Base-by-base conservation (phyloP, 2,329 filamentous ascomycete species). In the Paraphoma sp. region DNA sequence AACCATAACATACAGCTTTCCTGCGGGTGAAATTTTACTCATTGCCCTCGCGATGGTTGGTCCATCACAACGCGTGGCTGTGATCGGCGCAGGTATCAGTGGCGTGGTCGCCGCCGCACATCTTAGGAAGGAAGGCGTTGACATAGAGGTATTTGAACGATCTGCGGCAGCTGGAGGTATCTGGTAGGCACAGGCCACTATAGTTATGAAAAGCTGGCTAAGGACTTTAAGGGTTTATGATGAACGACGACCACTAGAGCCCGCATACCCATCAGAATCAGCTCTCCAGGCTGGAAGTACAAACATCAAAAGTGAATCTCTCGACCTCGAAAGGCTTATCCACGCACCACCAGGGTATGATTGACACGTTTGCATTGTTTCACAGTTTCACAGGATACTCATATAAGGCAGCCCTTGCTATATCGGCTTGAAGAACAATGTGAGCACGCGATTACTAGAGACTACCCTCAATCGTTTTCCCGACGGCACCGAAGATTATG, bases 401-500 rank as follows among this genome's bases (percentile, higher is more conserved):
- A 41, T 62, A 52, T 1, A 45, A 46, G 18, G 8, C 3, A 83
- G 81, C 1, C 82, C 83, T 8, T 84, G 82, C 57, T 86, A 86
- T 59, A 69, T 79, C 14, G 81, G 82, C 8, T 68, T 86, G 7
- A 80, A 74, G 51, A 86, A 85, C 63, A 86, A 86, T 56, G 82
- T 86, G 14, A 77, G 79, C 6, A 84, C 83, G 2, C 76, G 78
- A 4, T 69, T 84, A 54, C 80, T 86, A 66, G 74, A 80, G 43
- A 80, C 81, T 1, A 82, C 77, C 17, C 71, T 84, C 45, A 80
- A 81, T 50, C 59, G 69, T 6, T 91, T 88, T 83, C 86, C 87
- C 0, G 72, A 81, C 6, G 84, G 83, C 0, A 89, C 86, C 0
- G 81, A 82, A 2, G 84, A 86, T 14, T 85, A 85, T 56, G 84